Base-by-base conservation (phyloP, 2,329 filamentous ascomycete genomes). In the Diplodia intermedia region DNA sequence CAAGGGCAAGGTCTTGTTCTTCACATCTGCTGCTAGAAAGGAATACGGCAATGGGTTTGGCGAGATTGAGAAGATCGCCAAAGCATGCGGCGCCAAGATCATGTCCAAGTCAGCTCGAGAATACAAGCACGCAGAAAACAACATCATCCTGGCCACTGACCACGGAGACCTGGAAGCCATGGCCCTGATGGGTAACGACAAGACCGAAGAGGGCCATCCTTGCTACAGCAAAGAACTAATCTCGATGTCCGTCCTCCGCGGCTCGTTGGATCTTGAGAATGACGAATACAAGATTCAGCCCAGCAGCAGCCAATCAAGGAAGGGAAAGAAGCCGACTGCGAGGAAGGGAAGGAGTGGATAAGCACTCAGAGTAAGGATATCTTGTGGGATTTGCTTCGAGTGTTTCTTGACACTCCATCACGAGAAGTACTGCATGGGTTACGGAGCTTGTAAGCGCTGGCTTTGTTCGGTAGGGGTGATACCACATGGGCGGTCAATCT, bases 1-100 rank as follows among this genome's bases (percentile, higher is more conserved):
- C 72, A 68, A 77, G 1, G 82, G 82, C 69, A 83, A 82, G 70
- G 81, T 78, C 7, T 76, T 86, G 31, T 86, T 83, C 71, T 81
- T 85, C 73, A 85, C 84, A 0, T 77, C 77, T 11, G 72, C 76
- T 2, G 73, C 82, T 18, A 77, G 76, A 47, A 73, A 72, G 23
- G 72, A 74, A 4, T 76, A 78, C 68, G 68, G 70, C 33, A 70
- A 63, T 3, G 73, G 73, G 2, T 83, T 80, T 69, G 67, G 71
- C 1, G 78, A 81, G n/a, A 75, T 84, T 5, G 74, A 79, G 40
- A 71, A 75, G 4, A 75, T 84, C 0, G 77, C 74, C 23, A 74
- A 73, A 40, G 75, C 76, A 4, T 77, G 77, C 8, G 82, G 83
- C 3, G 81, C 79, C 1, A 72, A 68, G 6, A 72, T 81, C 2